Conservation (phyloP, 140 eudicot species). For the Flaveria floridana region DNA sequence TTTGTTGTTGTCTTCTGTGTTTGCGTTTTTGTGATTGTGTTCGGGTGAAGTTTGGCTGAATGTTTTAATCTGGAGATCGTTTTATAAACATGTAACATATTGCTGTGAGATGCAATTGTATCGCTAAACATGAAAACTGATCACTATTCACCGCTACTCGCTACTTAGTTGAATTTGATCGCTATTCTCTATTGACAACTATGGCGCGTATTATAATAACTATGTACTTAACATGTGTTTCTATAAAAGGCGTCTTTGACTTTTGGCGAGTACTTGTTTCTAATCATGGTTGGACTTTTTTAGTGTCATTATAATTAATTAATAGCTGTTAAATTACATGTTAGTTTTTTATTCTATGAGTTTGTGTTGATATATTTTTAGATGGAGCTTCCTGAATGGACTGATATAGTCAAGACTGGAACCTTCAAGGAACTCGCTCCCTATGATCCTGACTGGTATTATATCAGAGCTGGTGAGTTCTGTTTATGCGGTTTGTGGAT, state of each 20-base stretch:
- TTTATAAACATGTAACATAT: neutral
- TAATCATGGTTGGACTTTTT: neutral
- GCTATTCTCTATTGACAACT: too few relatives aligned
- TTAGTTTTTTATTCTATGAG: neutral
- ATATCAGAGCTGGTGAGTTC: conserved; percentile 69
- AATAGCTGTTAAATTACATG: neutral
- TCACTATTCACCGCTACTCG: too few relatives aligned
- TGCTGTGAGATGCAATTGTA: neutral
- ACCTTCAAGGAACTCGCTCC: conserved; percentile 85
- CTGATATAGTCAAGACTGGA: conserved; percentile 78
- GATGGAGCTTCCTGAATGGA: conserved; percentile 91
- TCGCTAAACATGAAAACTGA: too few relatives aligned
- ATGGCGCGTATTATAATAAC: too few relatives aligned
- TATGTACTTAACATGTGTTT: neutral
- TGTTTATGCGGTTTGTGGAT: too few relatives aligned
- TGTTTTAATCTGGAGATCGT: too few relatives aligned
- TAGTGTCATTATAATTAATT: neutral
- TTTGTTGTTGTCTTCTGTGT: neutral
- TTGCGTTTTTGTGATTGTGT: neutral
- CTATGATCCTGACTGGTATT: conserved; percentile 79
- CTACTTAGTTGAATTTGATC: too few relatives aligned
- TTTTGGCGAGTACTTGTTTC: neutral
- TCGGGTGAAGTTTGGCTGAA: too few relatives aligned
- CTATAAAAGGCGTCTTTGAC: neutral
- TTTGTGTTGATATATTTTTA: neutral